Evolutionary conservation across 2,329 filamentous ascomycete species (phyloP).

Genomic region (Alternaria brassicae): DNA sequence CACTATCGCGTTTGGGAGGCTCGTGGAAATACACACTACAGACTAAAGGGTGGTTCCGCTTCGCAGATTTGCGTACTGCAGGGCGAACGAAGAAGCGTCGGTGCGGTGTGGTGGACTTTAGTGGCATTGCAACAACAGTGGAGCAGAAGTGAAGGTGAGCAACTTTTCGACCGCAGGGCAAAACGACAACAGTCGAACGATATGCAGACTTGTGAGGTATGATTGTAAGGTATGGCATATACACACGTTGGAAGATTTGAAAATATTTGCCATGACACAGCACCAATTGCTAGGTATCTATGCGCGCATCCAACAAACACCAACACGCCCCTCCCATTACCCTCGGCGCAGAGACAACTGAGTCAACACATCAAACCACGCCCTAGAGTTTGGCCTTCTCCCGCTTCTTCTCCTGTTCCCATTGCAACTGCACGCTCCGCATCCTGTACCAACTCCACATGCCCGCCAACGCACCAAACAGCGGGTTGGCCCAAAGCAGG

Average conservation of each 20-base stretch:
- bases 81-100: constrained; percentile 9
- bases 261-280: constrained; percentile 17
- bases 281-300: constrained; percentile 22
- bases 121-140: constrained; percentile 1
- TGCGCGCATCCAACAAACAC: constrained; percentile 17
- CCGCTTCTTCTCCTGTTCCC: constrained; percentile 66
- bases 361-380: not conserved
- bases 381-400: constrained; percentile 66
- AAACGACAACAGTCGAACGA: not conserved
- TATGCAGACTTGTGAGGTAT: not conserved
- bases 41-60: not conserved
- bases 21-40: constrained; percentile 3
- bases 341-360: not conserved
- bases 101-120: not conserved
- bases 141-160: constrained; percentile 10
- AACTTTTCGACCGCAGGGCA: not conserved
- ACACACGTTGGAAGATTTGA: not conserved
- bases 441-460: constrained; percentile 78
- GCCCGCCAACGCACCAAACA: constrained; percentile 72
- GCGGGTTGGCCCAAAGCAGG: constrained; percentile 72
- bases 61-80: constrained; percentile 3
- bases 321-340: constrained; percentile 1
- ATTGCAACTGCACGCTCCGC: constrained; percentile 71
- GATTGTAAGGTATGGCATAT: not conserved
- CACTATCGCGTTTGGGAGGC: not conserved